Evolutionary conservation across 176 grass and related monocot species (phyloP).

Genomic region (Dendrocalamus sinicus): DNA sequence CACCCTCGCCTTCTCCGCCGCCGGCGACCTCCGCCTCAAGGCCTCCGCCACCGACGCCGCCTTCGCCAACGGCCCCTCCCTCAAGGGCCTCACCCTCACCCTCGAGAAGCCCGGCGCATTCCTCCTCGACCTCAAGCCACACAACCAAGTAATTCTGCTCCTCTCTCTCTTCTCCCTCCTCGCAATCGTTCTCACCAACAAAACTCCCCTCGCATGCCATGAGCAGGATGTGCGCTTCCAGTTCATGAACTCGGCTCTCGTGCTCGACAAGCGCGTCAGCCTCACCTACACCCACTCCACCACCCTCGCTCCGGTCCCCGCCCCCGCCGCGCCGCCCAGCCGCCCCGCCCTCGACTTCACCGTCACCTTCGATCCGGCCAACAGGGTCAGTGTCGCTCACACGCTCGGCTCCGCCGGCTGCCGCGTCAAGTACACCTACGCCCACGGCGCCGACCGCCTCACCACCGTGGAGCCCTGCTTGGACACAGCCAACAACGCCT

Average conservation of each 20-base stretch:
- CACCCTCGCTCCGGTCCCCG: background rate
- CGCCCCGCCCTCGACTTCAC: slow-evolving; percentile 66
- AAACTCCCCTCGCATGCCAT: background rate
- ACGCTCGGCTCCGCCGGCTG: slow-evolving; percentile 58
- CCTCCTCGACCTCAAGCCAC: slow-evolving; percentile 75
- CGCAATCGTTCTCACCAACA: background rate
- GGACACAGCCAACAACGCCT: slow-evolving; percentile 71
- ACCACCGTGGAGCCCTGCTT: slow-evolving; percentile 83
- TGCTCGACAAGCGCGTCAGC: slow-evolving; percentile 78
- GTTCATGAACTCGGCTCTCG: slow-evolving; percentile 79
- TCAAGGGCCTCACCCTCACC: slow-evolving; percentile 71
- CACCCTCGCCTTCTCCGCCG: slow-evolving; percentile 54
- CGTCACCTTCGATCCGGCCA: slow-evolving; percentile 66
- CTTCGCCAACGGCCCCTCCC: slow-evolving; percentile 75
- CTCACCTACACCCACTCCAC: slow-evolving; percentile 77
- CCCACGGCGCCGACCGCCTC: slow-evolving; percentile 60
- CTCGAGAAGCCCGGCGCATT: slow-evolving; percentile 90
- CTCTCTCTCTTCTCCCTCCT: background rate
- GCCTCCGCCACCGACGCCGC: slow-evolving; percentile 78
- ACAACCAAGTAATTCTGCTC: slow-evolving; percentile 41
- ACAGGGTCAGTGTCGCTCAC: slow-evolving; percentile 79
- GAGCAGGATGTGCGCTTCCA: slow-evolving; percentile 84
- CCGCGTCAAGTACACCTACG: slow-evolving; percentile 83
- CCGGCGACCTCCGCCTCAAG: slow-evolving; percentile 72
- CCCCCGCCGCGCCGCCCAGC: slow-evolving; percentile 19